phyloP scores from a whole-genome alignment of 352 stramenopile species.

The Globisporangium parvum region DNA sequence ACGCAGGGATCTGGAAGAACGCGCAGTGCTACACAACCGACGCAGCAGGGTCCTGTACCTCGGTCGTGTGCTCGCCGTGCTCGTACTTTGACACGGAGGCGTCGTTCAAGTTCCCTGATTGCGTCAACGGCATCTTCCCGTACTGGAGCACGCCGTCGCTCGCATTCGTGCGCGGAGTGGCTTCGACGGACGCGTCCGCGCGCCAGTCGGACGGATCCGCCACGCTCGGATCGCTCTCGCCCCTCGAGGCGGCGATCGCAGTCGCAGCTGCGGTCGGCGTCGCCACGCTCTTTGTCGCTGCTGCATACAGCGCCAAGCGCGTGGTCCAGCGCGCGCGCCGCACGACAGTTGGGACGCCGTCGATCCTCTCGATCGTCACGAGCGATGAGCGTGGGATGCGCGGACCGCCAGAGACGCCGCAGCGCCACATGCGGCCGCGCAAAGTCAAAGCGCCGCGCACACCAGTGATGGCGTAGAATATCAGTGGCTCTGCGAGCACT shows the following conservation, averaged over 20 bases:
- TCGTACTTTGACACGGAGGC: slow-evolving; percentile 9
- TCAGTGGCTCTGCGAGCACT: too few species aligned
- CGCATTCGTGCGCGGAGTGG: background rate
- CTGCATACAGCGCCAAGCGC: slow-evolving; percentile 1
- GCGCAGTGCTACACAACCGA: slow-evolving; percentile 6
- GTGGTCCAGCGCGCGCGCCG: background rate
- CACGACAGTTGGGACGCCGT: background rate
- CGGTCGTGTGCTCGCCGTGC: slow-evolving; percentile 10
- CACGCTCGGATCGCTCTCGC: background rate
- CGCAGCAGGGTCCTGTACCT: background rate
- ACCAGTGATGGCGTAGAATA: background rate
- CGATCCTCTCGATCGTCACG: slow-evolving; percentile 1
- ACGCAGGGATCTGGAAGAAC: slow-evolving; percentile 10
- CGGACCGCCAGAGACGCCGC: background rate
- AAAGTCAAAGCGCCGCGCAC: slow-evolving; percentile 7
- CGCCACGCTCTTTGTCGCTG: slow-evolving; percentile 3
- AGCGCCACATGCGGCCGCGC: background rate
- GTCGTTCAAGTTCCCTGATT: slow-evolving; percentile 11
- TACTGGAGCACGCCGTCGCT: slow-evolving; percentile 1
- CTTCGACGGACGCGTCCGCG: background rate
- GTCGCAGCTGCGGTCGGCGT: slow-evolving; percentile 1
- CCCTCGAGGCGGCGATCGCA: background rate
- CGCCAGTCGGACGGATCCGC: background rate
- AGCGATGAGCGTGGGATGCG: background rate
- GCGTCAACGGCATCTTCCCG: slow-evolving; percentile 7